Evolutionary conservation across 2,329 filamentous ascomycete species (phyloP).

Genomic region (Albifimbria verrucaria): DNA sequence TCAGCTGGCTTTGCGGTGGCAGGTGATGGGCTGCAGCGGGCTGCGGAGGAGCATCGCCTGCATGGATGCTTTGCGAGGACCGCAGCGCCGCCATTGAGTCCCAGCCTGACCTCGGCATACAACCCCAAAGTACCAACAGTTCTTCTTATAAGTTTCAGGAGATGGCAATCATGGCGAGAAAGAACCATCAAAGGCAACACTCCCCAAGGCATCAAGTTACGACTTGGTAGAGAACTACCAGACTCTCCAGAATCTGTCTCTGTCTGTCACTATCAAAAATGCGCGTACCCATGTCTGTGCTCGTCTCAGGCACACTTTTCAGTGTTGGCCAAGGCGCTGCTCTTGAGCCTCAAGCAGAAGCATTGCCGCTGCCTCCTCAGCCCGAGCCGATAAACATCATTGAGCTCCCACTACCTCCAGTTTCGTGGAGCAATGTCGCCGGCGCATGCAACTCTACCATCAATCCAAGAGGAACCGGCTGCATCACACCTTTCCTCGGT

Average conservation of each 20-base stretch:
- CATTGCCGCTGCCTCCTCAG: constrained; percentile 12
- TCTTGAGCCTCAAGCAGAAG: neutral
- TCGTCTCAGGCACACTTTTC: neutral
- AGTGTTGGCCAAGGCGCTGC: neutral
- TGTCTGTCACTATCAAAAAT: neutral
- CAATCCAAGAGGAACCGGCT: constrained; percentile 34
- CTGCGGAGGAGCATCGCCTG: neutral
- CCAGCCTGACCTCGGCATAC: neutral
- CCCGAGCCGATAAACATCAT: constrained; percentile 31
- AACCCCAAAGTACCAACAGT: neutral
- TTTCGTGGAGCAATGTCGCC: constrained; percentile 14
- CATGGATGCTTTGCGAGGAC: neutral
- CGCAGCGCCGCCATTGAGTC: neutral
- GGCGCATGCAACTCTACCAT: constrained; percentile 29
- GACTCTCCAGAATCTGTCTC: neutral
- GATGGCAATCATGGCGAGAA: neutral
- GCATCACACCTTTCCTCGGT: constrained; percentile 19
- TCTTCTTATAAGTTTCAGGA: neutral
- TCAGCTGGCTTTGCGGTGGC: neutral
- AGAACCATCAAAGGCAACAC: neutral
- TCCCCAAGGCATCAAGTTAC: neutral
- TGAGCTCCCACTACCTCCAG: constrained; percentile 34
- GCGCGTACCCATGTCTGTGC: neutral
- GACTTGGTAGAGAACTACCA: neutral
- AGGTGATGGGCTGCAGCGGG: too few relatives aligned